phyloP scores from a whole-genome alignment of 805 yeast genomes.

The Candida mattraensis region DNA sequence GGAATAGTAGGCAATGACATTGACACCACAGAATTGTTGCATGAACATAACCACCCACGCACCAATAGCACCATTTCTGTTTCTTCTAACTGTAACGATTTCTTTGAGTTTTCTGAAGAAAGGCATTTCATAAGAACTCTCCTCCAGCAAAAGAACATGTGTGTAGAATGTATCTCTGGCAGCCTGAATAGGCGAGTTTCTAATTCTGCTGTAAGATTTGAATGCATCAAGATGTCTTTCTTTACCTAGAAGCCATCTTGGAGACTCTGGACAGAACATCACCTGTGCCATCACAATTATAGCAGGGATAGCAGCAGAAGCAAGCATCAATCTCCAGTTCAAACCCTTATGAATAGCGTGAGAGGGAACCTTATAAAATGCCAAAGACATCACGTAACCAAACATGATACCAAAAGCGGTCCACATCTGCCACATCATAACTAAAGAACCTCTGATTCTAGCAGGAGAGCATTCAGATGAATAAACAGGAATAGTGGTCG shows the following conservation, averaged over 20 bases:
- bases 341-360: conserved; percentile 50
- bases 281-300: conserved; percentile 57
- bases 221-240: conserved; percentile 60
- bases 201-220: conserved; percentile 47
- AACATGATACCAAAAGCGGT: conserved; percentile 75
- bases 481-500: conserved; percentile 76
- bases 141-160: conserved; percentile 62
- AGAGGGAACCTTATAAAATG: conserved; percentile 55
- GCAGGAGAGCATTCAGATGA: conserved; percentile 67
- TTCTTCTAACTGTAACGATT: conserved; percentile 71
- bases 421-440: conserved; percentile 75
- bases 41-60: conserved; percentile 82
- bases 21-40: conserved; percentile 92
- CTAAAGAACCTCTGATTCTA: conserved; percentile 62
- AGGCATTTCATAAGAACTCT: conserved; percentile 49
- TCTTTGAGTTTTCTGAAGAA: conserved; percentile 49
- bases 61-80: conserved; percentile 78
- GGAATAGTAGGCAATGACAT: conserved; percentile 84
- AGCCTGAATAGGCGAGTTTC: conserved; percentile 55
- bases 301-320: conserved; percentile 68
- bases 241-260: conserved; percentile 77
- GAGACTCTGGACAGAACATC: conserved; percentile 72
- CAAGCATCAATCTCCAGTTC: conserved; percentile 72
- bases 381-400: conserved; percentile 65
- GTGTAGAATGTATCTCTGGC: conserved; percentile 74